Evolutionary conservation across 2,329 filamentous ascomycete genomes (phyloP).

Genomic region (Byssoonygena ceratinophila): DNA sequence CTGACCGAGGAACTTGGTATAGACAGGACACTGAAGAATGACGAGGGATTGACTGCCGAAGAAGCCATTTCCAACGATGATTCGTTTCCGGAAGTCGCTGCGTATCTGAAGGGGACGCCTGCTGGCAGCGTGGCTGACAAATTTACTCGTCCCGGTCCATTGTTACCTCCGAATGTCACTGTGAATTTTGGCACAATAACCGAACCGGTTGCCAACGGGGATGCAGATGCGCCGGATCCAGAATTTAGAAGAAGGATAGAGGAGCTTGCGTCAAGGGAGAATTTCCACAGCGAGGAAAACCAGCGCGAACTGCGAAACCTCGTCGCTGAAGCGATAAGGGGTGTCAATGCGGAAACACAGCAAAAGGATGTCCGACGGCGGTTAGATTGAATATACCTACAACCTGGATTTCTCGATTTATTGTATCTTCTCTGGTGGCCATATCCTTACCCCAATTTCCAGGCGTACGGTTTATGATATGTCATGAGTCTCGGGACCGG

Average conservation of each 20-base stretch:
- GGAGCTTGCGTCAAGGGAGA: slow-evolving; percentile 68
- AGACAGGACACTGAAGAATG: slow-evolving; percentile 54
- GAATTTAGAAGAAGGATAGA: slow-evolving; percentile 81
- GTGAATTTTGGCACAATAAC: slow-evolving; percentile 68
- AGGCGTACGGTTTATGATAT: not conserved
- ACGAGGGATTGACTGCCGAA: slow-evolving; percentile 66
- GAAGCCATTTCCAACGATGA: slow-evolving; percentile 71
- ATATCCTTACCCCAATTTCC: too few species aligned
- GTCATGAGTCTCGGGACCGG: not conserved
- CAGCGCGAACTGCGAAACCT: slow-evolving; percentile 69
- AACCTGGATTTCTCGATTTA: not conserved
- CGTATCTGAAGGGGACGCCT: slow-evolving; percentile 50
- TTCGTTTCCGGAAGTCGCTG: slow-evolving; percentile 63
- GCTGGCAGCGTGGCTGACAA: slow-evolving; percentile 23
- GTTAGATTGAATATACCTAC: slow-evolving; percentile 39
- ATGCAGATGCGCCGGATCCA: slow-evolving; percentile 58
- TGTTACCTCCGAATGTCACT: slow-evolving; percentile 63
- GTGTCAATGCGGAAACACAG: slow-evolving; percentile 49
- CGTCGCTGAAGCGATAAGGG: slow-evolving; percentile 67
- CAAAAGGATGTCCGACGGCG: slow-evolving; percentile 56
- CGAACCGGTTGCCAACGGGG: slow-evolving; percentile 45
- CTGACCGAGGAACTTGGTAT: slow-evolving; percentile 74
- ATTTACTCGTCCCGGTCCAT: slow-evolving; percentile 43
- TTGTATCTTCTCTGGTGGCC: not conserved
- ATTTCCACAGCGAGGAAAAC: slow-evolving; percentile 70